Percentiles rank a stretch among this genome's conserved stretches.
Conservation (phyloP, 2,329 filamentous ascomycete species). For the Pseudocercospora vitis region DNA sequence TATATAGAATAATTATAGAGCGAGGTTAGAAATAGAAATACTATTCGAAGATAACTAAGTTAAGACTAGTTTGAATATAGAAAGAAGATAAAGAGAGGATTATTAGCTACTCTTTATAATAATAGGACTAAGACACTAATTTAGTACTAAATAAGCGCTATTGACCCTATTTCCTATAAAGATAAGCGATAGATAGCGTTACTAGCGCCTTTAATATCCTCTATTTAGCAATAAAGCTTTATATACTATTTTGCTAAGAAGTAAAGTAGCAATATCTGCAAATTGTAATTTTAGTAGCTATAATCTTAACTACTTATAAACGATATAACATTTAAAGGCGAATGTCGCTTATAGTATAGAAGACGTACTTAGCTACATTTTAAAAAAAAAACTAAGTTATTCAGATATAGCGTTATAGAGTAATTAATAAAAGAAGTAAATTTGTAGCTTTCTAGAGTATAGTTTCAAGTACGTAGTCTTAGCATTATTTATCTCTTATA, state of each 20-base stretch:
- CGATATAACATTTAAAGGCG: background rate
- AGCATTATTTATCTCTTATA: no score
- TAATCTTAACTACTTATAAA: background rate
- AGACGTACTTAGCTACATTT: background rate
- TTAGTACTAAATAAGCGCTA: background rate
- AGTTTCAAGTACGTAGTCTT: background rate
- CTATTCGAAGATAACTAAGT: background rate
- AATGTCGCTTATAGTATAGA: background rate
- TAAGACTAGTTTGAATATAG: background rate
- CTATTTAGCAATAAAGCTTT: no score
- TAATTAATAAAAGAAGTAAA: background rate
- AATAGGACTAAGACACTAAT: background rate
- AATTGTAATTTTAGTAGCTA: no score
- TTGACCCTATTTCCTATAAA: no score
- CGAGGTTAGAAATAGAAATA: background rate
- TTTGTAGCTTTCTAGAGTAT: background rate
- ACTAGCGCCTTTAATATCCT: no score
- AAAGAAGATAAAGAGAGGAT: background rate
- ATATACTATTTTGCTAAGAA: no score
- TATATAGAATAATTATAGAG: background rate
- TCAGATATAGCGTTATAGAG: background rate
- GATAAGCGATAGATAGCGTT: no score
- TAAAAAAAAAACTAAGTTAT: background rate
- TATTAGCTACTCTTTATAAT: background rate
- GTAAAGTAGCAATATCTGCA: no score